Percentiles rank a stretch among this genome's conserved stretches.
Conservation (phyloP, 768 basidiomycete species). For the Calocybe gangraenosa region DNA sequence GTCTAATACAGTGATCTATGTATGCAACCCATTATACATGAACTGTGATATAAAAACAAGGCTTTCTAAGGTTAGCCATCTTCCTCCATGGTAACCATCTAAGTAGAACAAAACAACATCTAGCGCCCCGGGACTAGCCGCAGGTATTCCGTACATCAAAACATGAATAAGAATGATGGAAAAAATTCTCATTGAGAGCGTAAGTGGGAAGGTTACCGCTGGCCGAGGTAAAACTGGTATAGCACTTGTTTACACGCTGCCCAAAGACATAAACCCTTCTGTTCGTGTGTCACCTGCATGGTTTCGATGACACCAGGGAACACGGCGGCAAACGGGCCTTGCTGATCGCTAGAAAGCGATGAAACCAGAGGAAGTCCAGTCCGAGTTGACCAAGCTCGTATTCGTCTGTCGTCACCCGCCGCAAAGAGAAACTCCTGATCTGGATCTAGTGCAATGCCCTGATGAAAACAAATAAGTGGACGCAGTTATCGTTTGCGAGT, state of each 20-base stretch:
- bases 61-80: too few species aligned
- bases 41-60: too few species aligned
- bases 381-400: slow-evolving; percentile 67
- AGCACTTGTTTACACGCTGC: slow-evolving; percentile 41
- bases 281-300: slow-evolving; percentile 46
- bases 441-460: slow-evolving; percentile 65
- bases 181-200: too few species aligned
- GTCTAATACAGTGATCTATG: too few species aligned
- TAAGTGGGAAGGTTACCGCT: slow-evolving; percentile 4
- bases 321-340: slow-evolving; percentile 27
- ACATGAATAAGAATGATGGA: too few species aligned
- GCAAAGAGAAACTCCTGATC: slow-evolving; percentile 58
- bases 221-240: slow-evolving; percentile 40
- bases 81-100: too few species aligned
- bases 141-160: too few species aligned
- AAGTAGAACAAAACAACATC: too few species aligned
- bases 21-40: too few species aligned
- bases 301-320: slow-evolving; percentile 38
- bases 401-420: slow-evolving; percentile 59
- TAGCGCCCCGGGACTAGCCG: too few species aligned
- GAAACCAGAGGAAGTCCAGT: slow-evolving; percentile 42
- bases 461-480: neutral
- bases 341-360: slow-evolving; percentile 1
- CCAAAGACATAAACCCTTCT: slow-evolving; percentile 45
- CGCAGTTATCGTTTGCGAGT: neutral